phyloP scores from a whole-genome alignment of 2,329 filamentous ascomycete species.

The Monilinia fructigena region DNA sequence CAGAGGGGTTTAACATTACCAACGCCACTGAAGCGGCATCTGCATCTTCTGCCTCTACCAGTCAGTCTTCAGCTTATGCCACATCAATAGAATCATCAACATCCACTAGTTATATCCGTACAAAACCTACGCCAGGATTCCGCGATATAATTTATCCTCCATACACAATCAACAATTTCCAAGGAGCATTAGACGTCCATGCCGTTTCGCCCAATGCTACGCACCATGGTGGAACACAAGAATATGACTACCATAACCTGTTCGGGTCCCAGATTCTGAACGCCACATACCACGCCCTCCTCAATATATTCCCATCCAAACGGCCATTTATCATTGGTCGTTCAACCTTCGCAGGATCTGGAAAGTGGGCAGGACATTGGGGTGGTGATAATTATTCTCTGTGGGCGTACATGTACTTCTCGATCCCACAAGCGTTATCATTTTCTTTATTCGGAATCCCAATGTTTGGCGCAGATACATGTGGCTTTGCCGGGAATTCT shows the following conservation, averaged over 20 bases:
- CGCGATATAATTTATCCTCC: conserved; percentile 72
- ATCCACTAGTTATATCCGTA: conserved; percentile 51
- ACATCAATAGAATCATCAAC: conserved; percentile 39
- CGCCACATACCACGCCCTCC: conserved; percentile 59
- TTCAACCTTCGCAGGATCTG: conserved; percentile 75
- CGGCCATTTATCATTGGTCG: conserved; percentile 83
- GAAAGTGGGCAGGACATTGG: conserved; percentile 78
- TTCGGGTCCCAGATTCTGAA: conserved; percentile 74
- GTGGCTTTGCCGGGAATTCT: conserved; percentile 67
- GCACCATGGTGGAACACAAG: conserved; percentile 66
- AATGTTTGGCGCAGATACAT: conserved; percentile 72
- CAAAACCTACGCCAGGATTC: conserved; percentile 59
- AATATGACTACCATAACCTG: conserved; percentile 84
- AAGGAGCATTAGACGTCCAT: conserved; percentile 70
- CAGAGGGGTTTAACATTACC: conserved; percentile 67
- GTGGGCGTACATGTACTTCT: conserved; percentile 73
- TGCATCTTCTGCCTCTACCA: conserved; percentile 53
- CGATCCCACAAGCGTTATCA: conserved; percentile 73
- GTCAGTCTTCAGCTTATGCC: conserved; percentile 45
- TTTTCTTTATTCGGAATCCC: conserved; percentile 74
- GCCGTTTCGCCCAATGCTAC: conserved; percentile 76
- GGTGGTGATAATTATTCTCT: conserved; percentile 71
- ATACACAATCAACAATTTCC: conserved; percentile 72
- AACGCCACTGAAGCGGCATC: conserved; percentile 66
- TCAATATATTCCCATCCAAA: conserved; percentile 51